A percentile compares a stretch with the other conserved stretches of the same genome.
phyloP scores from a whole-genome alignment of 2,329 filamentous ascomycete species.

The Cercospora sojina region DNA sequence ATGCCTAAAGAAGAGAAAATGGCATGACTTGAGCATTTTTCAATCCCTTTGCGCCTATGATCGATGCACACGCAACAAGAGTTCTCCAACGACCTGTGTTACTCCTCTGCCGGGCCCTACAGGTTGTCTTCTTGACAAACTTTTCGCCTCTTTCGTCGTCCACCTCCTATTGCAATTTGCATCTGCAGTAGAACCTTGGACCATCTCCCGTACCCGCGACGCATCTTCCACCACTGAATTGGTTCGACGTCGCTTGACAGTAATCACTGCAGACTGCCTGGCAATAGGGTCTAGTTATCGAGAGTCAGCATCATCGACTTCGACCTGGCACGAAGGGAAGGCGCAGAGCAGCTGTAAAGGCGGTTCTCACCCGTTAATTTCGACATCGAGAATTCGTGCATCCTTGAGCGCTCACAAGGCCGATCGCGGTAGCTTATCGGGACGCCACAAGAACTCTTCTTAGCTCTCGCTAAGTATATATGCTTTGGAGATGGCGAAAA shows the following conservation, averaged over 20 bases:
- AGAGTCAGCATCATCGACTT: neutral
- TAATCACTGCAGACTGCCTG: conserved; percentile 5
- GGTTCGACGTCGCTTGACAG: neutral
- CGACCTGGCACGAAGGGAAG: neutral
- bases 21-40: neutral
- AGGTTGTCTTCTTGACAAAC: no score
- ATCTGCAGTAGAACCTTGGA: neutral
- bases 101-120: no score
- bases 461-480: no score
- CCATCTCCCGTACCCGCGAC: neutral
- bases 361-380: neutral
- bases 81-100: no score
- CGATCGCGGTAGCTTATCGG: neutral
- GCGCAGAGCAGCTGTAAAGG: neutral
- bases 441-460: no score
- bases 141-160: neutral
- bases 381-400: neutral
- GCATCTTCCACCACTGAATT: neutral
- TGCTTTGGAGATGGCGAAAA: no score
- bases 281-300: neutral
- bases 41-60: no score
- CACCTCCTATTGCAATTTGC: neutral
- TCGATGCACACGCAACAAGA: no score
- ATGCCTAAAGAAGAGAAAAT: neutral
- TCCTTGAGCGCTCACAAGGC: neutral